Conservation (phyloP, 2,329 filamentous ascomycete species). For the Penicillium hesseltinei region DNA sequence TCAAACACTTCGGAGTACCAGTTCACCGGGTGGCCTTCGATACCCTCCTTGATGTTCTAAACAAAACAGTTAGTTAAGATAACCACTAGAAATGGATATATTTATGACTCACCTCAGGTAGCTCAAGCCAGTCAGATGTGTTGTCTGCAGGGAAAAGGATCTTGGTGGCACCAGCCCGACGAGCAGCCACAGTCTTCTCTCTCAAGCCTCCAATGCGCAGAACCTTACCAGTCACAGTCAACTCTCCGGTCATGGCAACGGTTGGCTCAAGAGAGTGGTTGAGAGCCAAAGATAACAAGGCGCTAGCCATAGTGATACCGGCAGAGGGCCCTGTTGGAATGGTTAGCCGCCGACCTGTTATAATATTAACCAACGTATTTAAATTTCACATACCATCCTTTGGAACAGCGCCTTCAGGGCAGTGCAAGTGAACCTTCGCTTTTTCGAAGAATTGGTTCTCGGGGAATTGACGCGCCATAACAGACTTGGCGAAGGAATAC, state of each 20-base stretch:
- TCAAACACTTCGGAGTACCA: slow-evolving; percentile 97
- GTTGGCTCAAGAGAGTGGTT: slow-evolving; percentile 76
- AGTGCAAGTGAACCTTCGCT: slow-evolving; percentile 91
- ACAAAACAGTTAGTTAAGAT: slow-evolving; percentile 18
- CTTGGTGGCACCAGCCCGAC: slow-evolving; percentile 85
- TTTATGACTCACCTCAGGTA: slow-evolving; percentile 75
- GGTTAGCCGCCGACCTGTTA: slow-evolving; percentile 11
- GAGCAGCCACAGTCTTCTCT: slow-evolving; percentile 95
- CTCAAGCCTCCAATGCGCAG: slow-evolving; percentile 88
- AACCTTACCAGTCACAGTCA: slow-evolving; percentile 96
- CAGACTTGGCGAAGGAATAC: slow-evolving; percentile 90
- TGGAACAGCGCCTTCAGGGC: slow-evolving; percentile 90
- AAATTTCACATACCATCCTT: slow-evolving; percentile 67
- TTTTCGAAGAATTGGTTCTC: slow-evolving; percentile 96
- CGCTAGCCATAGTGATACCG: slow-evolving; percentile 98
- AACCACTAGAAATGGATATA: not conserved
- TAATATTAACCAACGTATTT: slow-evolving; percentile 1
- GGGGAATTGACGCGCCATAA: slow-evolving; percentile 80
- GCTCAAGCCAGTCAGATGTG: slow-evolving; percentile 92
- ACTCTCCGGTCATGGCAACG: slow-evolving; percentile 95
- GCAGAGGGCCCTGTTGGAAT: slow-evolving; percentile 64
- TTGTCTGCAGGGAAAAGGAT: slow-evolving; percentile 96
- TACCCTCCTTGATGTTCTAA: slow-evolving; percentile 96
- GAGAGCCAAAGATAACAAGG: slow-evolving; percentile 78
- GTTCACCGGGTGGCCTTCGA: slow-evolving; percentile 83